These are phyloP conservation scores for Botryobasidium botryosum DNA, from an alignment of 768 basidiomycete species.

Conservation along the genomic window DNA sequence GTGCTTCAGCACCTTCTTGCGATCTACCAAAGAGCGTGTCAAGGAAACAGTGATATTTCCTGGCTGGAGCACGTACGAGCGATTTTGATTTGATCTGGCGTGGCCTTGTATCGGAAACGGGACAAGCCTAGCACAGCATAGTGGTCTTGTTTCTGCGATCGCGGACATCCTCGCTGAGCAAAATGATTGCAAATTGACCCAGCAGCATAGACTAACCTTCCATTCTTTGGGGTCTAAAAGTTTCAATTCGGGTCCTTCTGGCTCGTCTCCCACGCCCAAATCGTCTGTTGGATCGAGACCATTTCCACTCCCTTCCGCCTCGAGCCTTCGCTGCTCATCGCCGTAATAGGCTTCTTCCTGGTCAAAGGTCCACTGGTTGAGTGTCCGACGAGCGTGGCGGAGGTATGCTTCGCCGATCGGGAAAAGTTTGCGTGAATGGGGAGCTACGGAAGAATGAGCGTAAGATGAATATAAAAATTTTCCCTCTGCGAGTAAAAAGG, in stretches of 20 bases:
- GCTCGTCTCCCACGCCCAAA: constrained; percentile 84
- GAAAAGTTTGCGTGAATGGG: constrained; percentile 39
- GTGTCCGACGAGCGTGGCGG: constrained; percentile 56
- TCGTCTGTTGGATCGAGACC: constrained; percentile 47
- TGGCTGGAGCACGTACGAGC: constrained; percentile 51
- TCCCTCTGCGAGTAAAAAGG: no score
- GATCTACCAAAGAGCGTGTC: constrained; percentile 42
- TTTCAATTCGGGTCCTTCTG: constrained; percentile 53
- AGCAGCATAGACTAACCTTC: constrained; percentile 47
- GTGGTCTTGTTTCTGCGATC: constrained; percentile 82
- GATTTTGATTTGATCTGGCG: constrained; percentile 83
- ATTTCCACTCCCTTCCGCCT: constrained; percentile 24
- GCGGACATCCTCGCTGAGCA: background rate
- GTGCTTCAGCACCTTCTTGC: constrained; percentile 97
- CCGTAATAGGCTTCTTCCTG: constrained; percentile 53
- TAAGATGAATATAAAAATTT: no score
- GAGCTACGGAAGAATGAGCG: no score
- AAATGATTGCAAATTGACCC: constrained; percentile 1
- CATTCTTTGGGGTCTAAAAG: constrained; percentile 90
- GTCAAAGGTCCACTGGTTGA: constrained; percentile 65
- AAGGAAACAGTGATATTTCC: background rate
- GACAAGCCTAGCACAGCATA: constrained; percentile 94
- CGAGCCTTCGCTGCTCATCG: constrained; percentile 27
- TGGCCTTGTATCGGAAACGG: constrained; percentile 72
- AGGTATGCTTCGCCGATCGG: constrained; percentile 83